Evolutionary conservation across 177 flowering plant species (phyloP).

Genomic region (Vitis hybrid): DNA sequence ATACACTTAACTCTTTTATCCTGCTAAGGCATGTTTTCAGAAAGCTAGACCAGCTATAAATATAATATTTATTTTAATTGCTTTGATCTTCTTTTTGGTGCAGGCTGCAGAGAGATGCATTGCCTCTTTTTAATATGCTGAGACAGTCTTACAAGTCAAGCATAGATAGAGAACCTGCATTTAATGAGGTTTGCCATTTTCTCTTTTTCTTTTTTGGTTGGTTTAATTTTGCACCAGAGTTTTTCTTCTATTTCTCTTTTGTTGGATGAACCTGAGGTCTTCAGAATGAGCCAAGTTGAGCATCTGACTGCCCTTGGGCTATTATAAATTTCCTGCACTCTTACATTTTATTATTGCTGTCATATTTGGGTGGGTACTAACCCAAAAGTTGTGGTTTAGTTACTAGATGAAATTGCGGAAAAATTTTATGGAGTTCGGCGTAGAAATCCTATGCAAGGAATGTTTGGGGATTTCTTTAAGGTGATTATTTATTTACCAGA

Average conservation of each 20-base stretch:
- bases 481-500: constrained; percentile 26
- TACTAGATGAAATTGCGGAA: constrained; percentile 81
- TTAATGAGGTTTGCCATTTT: constrained; percentile 58
- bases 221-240: background rate
- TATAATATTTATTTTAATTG: background rate
- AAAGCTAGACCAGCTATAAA: background rate
- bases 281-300: no score
- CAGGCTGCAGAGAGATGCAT: constrained; percentile 95
- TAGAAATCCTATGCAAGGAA: constrained; percentile 72
- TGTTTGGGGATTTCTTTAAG: constrained; percentile 89
- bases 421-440: constrained; percentile 83
- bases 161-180: constrained; percentile 70
- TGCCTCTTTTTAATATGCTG: constrained; percentile 86
- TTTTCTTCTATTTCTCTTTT: background rate
- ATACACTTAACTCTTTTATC: no score
- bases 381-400: constrained; percentile 35
- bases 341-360: background rate
- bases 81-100: constrained; percentile 8
- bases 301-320: no score
- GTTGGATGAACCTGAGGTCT: background rate
- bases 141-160: constrained; percentile 63
- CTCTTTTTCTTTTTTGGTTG: background rate
- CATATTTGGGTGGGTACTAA: constrained; percentile 3
- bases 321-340: no score
- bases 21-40: background rate